Evolutionary conservation across 768 basidiomycete genomes (phyloP).

Genomic region (Roridomyces roridus): DNA sequence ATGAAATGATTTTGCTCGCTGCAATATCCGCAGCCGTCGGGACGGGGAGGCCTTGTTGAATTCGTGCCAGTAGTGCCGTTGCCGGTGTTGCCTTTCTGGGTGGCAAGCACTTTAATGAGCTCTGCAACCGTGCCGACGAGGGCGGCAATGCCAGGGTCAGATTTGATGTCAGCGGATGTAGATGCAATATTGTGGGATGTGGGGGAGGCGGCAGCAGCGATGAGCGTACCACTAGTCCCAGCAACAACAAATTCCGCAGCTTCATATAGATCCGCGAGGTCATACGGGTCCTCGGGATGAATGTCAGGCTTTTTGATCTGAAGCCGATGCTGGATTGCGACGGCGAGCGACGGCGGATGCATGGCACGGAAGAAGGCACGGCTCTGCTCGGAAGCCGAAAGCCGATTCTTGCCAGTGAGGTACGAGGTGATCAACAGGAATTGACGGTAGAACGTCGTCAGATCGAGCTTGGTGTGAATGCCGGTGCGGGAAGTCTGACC

Average conservation of each 20-base stretch:
- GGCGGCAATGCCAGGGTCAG: slow-evolving; percentile 10
- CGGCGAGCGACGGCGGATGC: slow-evolving; percentile 3
- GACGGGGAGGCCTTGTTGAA: neutral
- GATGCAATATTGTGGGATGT: neutral
- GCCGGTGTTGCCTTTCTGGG: neutral
- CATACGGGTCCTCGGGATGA: slow-evolving; percentile 32
- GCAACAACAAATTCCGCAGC: slow-evolving; percentile 27
- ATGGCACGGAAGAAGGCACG: slow-evolving; percentile 27
- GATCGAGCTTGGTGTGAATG: slow-evolving; percentile 23
- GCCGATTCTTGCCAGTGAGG: slow-evolving; percentile 21
- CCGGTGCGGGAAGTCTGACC: slow-evolving; percentile 23
- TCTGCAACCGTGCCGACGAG: slow-evolving; percentile 2
- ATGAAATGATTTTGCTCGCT: slow-evolving; percentile 31
- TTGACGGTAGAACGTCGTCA: slow-evolving; percentile 26
- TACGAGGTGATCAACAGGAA: slow-evolving; percentile 30
- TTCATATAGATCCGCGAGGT: slow-evolving; percentile 24
- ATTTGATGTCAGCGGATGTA: neutral
- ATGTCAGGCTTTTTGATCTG: slow-evolving; percentile 28
- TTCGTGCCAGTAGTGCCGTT: neutral
- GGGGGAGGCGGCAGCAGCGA: neutral
- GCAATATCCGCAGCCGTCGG: slow-evolving; percentile 26
- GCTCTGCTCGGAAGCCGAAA: slow-evolving; percentile 27
- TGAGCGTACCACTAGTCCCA: neutral
- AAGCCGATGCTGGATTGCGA: slow-evolving; percentile 18
- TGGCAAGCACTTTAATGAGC: slow-evolving; percentile 10